A percentile compares a stretch with the other conserved stretches of the same genome.
Conservation (phyloP, 352 stramenopile genomes). For the Globisporangium okanoganense region DNA sequence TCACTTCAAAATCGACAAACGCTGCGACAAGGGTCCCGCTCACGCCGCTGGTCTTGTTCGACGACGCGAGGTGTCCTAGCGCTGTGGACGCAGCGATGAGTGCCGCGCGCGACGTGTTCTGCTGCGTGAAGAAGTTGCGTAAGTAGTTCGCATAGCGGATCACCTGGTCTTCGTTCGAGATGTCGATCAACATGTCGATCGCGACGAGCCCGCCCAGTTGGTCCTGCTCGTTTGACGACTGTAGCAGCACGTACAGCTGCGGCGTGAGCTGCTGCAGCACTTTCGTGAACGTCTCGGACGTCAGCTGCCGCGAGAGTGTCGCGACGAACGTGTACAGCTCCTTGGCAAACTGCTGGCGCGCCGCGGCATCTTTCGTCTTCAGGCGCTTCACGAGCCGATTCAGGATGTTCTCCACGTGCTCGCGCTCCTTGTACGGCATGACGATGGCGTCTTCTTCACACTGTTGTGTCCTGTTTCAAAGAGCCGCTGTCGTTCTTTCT, state of each 20-base stretch:
- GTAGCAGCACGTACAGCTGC: conserved; percentile 67
- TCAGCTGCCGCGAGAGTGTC: conserved; percentile 65
- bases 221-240: conserved; percentile 55
- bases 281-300: conserved; percentile 77
- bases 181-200: conserved; percentile 77
- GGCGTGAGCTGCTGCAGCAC: conserved; percentile 69
- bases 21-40: conserved; percentile 84
- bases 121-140: conserved; percentile 81
- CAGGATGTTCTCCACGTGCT: conserved; percentile 63
- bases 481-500: background rate
- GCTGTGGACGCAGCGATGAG: conserved; percentile 68
- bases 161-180: conserved; percentile 85
- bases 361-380: conserved; percentile 31
- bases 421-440: conserved; percentile 44
- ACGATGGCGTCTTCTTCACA: background rate
- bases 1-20: conserved; percentile 92
- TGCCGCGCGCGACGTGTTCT: conserved; percentile 48
- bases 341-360: conserved; percentile 35
- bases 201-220: conserved; percentile 72
- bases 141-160: conserved; percentile 90
- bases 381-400: conserved; percentile 60
- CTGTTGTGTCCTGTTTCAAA: background rate
- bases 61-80: conserved; percentile 80
- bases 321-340: conserved; percentile 66
- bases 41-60: conserved; percentile 52